Evolutionary conservation across 805 yeast species (phyloP), one percentile per base, ranked within the genome.

Genomic region (Middelhovenomyces tepae): DNA sequence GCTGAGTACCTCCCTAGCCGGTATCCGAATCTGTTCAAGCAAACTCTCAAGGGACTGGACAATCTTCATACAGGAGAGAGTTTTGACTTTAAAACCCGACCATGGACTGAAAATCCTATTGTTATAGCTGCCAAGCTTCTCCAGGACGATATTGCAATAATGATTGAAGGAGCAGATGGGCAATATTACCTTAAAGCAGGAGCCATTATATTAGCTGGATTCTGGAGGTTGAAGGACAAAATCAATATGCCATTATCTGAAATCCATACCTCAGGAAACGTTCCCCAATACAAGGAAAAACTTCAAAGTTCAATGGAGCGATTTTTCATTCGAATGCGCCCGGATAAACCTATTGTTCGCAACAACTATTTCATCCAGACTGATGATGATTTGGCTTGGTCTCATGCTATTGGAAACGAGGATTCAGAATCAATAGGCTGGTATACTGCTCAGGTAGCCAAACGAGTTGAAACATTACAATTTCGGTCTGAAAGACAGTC

Each of bases 61-160:
- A 75, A 71, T 46, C 34, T 71, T 22, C 59, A 59, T 20, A 75
- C 80, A 1, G 71, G 72, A 7, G 84, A 77, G 51, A 48, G 47
- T 7, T 71, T 67, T 41, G 40, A 56, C 21, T 40, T 40, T 13
- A 16, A 27, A 11, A n/a, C n/a, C n/a, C n/a, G 37, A 27, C 32
- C 37, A 1, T 38, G 39, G 41, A 28, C 24, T 11, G 60, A 57
- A 41, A 81, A 76, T 47, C 83, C 83, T 20, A 65, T 69, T 67
- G 53, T 64, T 28, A 71, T 74, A 50, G 73, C 75, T 5, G 68
- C 78, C 1, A 62, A 65, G 44, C 58, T 75, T 54, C 54, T 69
- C 9, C 84, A 77, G 52, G 84, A 77, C 51, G 84, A 77, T 50
- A 54, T 76, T 32, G 84, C 83, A 4, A 61, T 78, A 15, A 71